Evolutionary conservation across 2,329 filamentous ascomycete genomes (phyloP).

Genomic region (Trichoderma oligosporum): DNA sequence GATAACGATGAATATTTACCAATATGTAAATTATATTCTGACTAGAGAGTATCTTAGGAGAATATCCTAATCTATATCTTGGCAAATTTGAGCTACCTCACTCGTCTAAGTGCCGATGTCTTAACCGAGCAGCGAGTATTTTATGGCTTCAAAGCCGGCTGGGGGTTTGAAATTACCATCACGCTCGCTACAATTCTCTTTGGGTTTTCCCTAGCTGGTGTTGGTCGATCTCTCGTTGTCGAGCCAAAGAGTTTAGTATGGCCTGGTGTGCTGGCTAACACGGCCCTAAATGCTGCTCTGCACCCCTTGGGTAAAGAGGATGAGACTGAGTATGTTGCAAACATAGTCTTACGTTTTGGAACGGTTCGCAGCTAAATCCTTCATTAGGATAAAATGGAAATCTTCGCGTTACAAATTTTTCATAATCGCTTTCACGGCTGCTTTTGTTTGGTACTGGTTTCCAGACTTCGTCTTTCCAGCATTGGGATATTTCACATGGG

Average conservation of each 20-base stretch:
- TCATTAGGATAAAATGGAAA: slow-evolving; percentile 29
- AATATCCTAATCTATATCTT: slow-evolving; percentile 54
- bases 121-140: slow-evolving; percentile 38
- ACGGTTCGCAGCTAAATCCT: too few relatives aligned
- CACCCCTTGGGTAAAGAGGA: slow-evolving; percentile 38
- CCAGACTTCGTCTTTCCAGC: slow-evolving; percentile 46
- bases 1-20: slow-evolving; percentile 34
- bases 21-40: background rate
- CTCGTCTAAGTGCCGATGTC: slow-evolving; percentile 34
- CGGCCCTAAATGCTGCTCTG: slow-evolving; percentile 40
- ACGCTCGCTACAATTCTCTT: slow-evolving; percentile 48
- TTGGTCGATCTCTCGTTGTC: slow-evolving; percentile 42
- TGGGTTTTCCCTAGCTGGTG: slow-evolving; percentile 49
- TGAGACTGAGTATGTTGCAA: slow-evolving; percentile 30
- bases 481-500: slow-evolving; percentile 44
- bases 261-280: slow-evolving; percentile 49
- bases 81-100: slow-evolving; percentile 51
- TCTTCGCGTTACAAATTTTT: slow-evolving; percentile 45
- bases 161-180: slow-evolving; percentile 48
- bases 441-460: slow-evolving; percentile 49
- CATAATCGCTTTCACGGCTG: slow-evolving; percentile 33
- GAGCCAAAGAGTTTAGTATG: slow-evolving; percentile 49
- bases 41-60: slow-evolving; percentile 36
- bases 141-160: slow-evolving; percentile 42
- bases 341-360: too few relatives aligned